phyloP scores from a whole-genome alignment of 2,329 filamentous ascomycete species.

The Thermothelomyces thermophilus region DNA sequence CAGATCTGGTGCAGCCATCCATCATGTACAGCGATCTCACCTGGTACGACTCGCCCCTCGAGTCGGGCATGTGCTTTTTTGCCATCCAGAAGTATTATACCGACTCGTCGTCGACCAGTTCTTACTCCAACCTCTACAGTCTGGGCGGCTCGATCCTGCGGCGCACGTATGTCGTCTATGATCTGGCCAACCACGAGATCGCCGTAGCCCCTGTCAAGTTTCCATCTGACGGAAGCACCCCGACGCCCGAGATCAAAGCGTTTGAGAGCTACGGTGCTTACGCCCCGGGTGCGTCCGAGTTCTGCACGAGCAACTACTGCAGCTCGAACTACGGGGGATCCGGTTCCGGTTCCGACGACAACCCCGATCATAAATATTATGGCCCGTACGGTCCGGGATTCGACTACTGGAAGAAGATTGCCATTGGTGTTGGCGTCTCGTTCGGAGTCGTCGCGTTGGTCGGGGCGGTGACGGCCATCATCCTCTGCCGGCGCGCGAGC shows the following conservation, averaged over 20 bases:
- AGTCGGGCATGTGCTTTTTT: constrained; percentile 25
- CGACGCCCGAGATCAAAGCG: constrained; percentile 23
- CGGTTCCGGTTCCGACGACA: constrained; percentile 1
- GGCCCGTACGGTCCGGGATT: background rate
- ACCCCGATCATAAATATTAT: too few species aligned
- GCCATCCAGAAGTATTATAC: constrained; percentile 27
- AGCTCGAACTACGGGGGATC: background rate
- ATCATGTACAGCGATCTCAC: background rate
- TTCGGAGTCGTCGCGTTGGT: constrained; percentile 16
- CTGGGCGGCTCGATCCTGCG: constrained; percentile 27
- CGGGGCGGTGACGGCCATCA: constrained; percentile 1
- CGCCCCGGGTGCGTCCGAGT: constrained; percentile 24
- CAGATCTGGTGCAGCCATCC: constrained; percentile 28
- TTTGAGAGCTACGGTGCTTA: constrained; percentile 26
- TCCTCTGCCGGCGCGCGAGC: constrained; percentile 15
- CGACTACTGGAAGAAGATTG: constrained; percentile 14
- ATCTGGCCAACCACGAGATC: constrained; percentile 29
- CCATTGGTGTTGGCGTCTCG: constrained; percentile 18
- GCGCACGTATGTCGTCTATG: constrained; percentile 31
- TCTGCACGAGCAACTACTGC: constrained; percentile 13
- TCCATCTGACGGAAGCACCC: constrained; percentile 4
- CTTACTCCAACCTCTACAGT: constrained; percentile 10
- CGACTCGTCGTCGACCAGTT: background rate
- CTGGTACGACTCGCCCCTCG: background rate
- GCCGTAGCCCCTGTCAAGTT: constrained; percentile 29